Evolutionary conservation across 2,329 filamentous ascomycete species (phyloP).

Genomic region (Exophiala viscosa): DNA sequence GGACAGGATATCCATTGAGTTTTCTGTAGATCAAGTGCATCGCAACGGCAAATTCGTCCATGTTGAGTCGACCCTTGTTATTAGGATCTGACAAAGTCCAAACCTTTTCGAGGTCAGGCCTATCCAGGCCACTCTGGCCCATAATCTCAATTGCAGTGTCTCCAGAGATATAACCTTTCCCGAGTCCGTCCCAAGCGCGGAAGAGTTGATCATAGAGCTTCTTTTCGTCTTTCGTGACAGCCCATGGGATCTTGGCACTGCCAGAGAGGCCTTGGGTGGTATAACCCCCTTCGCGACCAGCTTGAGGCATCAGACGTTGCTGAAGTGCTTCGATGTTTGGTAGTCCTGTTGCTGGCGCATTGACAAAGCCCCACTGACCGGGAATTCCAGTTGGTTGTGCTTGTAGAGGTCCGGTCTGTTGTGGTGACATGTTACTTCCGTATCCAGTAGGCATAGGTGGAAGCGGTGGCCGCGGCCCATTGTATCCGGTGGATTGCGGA

Average conservation of each 20-base stretch:
- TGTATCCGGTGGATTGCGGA: slow-evolving; percentile 74
- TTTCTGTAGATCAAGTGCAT: slow-evolving; percentile 99
- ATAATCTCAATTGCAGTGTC: slow-evolving; percentile 96
- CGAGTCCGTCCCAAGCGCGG: slow-evolving; percentile 91
- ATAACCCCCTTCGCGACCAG: slow-evolving; percentile 80
- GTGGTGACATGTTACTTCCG: slow-evolving; percentile 58
- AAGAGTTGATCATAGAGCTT: slow-evolving; percentile 93
- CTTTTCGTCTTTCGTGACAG: slow-evolving; percentile 98
- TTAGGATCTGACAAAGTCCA: slow-evolving; percentile 94
- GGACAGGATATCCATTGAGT: slow-evolving; percentile 90
- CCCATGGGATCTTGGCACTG: slow-evolving; percentile 96
- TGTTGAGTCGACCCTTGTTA: slow-evolving; percentile 88
- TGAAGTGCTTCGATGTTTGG: slow-evolving; percentile 93
- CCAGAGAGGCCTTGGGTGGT: slow-evolving; percentile 84
- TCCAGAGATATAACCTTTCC: slow-evolving; percentile 87
- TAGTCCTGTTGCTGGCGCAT: slow-evolving; percentile 80
- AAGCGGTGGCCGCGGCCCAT: slow-evolving; percentile 73
- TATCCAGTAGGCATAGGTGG: slow-evolving; percentile 75
- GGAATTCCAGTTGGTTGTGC: slow-evolving; percentile 91
- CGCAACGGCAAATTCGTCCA: slow-evolving; percentile 95
- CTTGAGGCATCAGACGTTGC: slow-evolving; percentile 94
- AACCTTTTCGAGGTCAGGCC: slow-evolving; percentile 81
- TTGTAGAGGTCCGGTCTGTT: slow-evolving; percentile 70
- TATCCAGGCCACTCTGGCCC: slow-evolving; percentile 89
- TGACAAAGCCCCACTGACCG: slow-evolving; percentile 98